phyloP scores from a whole-genome alignment of 106 monocot genomes.

The Acorus calamus region DNA sequence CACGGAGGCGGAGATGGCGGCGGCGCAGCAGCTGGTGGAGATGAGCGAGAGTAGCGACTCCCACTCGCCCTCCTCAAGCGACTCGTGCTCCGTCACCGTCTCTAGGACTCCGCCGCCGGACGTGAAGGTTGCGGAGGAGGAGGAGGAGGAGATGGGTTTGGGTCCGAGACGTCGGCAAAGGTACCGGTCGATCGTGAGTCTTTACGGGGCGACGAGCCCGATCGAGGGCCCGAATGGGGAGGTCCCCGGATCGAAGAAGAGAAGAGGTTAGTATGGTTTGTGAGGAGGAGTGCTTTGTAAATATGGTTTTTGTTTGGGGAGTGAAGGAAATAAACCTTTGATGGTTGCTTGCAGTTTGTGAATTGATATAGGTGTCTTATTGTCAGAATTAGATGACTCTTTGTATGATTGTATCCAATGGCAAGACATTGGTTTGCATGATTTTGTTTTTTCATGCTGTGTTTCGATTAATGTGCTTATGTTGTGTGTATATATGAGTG shows the following conservation, averaged over 20 bases:
- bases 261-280: neutral
- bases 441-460: too few relatives aligned
- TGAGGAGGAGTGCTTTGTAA: too few relatives aligned
- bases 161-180: conserved; percentile 11
- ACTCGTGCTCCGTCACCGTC: conserved; percentile 15
- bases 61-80: conserved; percentile 4
- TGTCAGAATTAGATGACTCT: too few relatives aligned
- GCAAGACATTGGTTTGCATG: too few relatives aligned
- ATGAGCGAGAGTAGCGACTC: conserved; percentile 16
- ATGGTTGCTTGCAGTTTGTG: too few relatives aligned
- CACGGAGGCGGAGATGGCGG: conserved; percentile 17
- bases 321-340: too few relatives aligned
- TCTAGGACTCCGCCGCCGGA: neutral
- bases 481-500: too few relatives aligned
- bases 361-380: too few relatives aligned
- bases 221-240: neutral
- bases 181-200: conserved; percentile 19
- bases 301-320: too few relatives aligned
- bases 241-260: neutral
- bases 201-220: conserved; percentile 24
- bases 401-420: too few relatives aligned
- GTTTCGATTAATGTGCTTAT: too few relatives aligned
- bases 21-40: conserved; percentile 18
- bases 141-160: neutral
- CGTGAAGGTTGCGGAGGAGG: conserved; percentile 1